phyloP scores from a whole-genome alignment of 2,329 filamentous ascomycete species.

The Aspergillus arachidicola region DNA sequence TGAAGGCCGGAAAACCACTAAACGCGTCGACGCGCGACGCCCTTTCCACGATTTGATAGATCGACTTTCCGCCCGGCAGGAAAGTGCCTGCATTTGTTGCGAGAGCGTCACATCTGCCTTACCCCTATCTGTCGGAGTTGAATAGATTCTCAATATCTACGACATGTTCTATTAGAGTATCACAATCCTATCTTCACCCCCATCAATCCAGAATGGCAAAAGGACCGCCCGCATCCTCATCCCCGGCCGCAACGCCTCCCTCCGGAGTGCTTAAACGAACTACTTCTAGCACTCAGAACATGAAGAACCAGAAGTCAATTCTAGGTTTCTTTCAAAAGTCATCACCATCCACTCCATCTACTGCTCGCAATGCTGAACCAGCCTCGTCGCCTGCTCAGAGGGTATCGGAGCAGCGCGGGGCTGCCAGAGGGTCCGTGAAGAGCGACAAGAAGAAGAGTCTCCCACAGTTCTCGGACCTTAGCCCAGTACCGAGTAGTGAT shows the following conservation, averaged over 20 bases:
- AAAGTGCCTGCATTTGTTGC: not conserved
- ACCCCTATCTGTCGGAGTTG: not conserved
- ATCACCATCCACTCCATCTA: conserved; percentile 48
- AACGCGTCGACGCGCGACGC: conserved; percentile 43
- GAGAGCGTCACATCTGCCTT: not conserved
- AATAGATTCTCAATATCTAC: not conserved
- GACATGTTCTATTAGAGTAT: conserved; percentile 1
- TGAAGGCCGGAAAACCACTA: conserved; percentile 26
- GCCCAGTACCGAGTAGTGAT: conserved; percentile 82
- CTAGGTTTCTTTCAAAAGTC: conserved; percentile 75
- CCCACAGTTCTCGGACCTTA: conserved; percentile 55
- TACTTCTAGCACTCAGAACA: conserved; percentile 45
- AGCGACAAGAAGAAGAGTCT: conserved; percentile 50
- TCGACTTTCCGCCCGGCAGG: conserved; percentile 9
- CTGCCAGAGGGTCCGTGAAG: conserved; percentile 43
- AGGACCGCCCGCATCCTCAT: conserved; percentile 38
- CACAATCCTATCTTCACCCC: conserved; percentile 2
- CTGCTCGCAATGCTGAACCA: conserved; percentile 32
- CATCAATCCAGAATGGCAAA: conserved; percentile 38
- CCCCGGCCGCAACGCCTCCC: conserved; percentile 38
- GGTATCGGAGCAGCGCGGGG: conserved; percentile 32
- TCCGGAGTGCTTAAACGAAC: conserved; percentile 43
- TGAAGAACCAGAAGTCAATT: conserved; percentile 71
- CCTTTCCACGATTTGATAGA: conserved; percentile 25
- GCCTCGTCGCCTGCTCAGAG: conserved; percentile 41